Percentiles rank a stretch among this genome's conserved stretches.
These are phyloP conservation scores for Chlorencoelia australis DNA, from an alignment of 2,329 filamentous ascomycete species.

Conservation along the genomic window DNA sequence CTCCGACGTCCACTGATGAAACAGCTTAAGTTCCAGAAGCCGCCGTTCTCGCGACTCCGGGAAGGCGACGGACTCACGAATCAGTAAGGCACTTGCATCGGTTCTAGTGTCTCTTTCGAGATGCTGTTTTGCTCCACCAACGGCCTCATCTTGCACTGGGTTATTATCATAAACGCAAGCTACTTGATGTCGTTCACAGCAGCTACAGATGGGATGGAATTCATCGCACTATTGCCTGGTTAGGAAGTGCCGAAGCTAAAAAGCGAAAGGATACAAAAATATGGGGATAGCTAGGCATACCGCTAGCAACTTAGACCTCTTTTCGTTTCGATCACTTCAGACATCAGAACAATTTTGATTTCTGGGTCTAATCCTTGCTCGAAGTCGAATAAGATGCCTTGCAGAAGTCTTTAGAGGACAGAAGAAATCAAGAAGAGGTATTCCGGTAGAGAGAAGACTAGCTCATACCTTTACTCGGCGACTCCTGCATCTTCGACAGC, in stretches of 20 bases:
- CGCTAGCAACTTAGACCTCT: no score
- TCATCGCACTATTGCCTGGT: conserved; percentile 15
- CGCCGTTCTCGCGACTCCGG: conserved; percentile 14
- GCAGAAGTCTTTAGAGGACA: no score
- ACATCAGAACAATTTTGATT: no score
- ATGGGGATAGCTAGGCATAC: background rate
- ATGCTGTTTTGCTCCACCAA: no score
- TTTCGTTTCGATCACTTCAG: no score
- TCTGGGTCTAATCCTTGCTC: no score
- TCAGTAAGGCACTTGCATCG: background rate
- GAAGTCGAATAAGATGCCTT: no score
- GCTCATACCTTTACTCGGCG: conserved; percentile 26
- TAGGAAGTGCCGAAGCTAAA: background rate
- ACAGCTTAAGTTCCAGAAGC: conserved; percentile 14
- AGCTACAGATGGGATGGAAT: conserved; percentile 14
- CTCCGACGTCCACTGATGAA: conserved; percentile 15
- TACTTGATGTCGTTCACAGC: conserved; percentile 13
- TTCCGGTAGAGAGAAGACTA: conserved; percentile 1
- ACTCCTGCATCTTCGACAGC: conserved; percentile 25
- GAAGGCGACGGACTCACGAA: background rate
- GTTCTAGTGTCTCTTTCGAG: no score
- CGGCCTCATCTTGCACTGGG: conserved; percentile 1
- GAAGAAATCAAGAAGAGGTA: no score
- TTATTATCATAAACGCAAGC: conserved; percentile 11
- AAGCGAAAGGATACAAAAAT: background rate